Evolutionary conservation across 306 rosid genomes (phyloP), one percentile per base, ranked within the genome.

Genomic region (Vigna hirtella): DNA sequence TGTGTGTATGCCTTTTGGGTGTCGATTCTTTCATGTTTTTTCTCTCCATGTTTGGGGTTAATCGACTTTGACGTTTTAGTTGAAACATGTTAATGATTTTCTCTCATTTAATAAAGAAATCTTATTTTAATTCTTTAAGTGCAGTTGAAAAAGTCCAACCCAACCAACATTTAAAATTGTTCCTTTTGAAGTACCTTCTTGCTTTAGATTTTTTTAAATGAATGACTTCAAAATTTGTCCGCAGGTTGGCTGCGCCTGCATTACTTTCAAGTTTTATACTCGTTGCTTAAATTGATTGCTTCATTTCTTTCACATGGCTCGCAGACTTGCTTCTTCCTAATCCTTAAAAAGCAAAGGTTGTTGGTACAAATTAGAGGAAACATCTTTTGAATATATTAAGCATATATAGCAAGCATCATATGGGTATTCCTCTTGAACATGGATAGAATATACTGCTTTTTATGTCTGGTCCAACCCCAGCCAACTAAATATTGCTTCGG

Each of bases 381-480:
- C 64, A 70, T 49, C 76, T 61, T 72, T 65, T 62, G 15, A 56
- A 57, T 43, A 18, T 75, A n/a, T 64, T 20, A 52, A 55, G 36
- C 77, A 72, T 73, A 18, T 18, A 18, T 20, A 66, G 40, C 51
- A 73, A 49, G 64, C 65, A 61, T 43, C 16, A 59, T 40, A 28
- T 56, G 49, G 34, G 59, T 20, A 62, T 24, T 77, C 59, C 80
- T 61, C 81, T 62, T 82, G 71, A 17, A 20, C 80, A 57, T 26
- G 55, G 77, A 77, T 45, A 13, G 15, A 62, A 28, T 32, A 16
- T 48, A 36, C 32, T 26, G 16, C n/a, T 76, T 65, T 9, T 17
- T 53, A 17, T 0, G 64, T 61, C 87, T 82, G 83, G 84, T 87
- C 87, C 89, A 81, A 77, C n/a, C 22, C 59, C 81, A 66, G 61